Evolutionary conservation across 2,329 filamentous ascomycete genomes (phyloP).

Genomic region (Coniochaeta prunicola): DNA sequence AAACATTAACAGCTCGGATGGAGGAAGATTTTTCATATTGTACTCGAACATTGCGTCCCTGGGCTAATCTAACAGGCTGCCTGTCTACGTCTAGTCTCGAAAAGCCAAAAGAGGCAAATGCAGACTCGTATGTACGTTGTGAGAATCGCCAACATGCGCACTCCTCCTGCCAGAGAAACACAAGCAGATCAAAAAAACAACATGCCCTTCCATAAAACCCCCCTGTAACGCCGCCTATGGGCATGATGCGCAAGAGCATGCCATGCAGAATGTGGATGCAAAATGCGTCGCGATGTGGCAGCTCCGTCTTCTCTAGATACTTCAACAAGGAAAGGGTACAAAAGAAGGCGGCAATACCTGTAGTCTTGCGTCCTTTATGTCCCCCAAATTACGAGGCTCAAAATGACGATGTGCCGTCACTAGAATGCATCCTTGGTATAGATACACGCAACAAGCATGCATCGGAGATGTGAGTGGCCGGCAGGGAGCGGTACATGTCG

Average conservation of each 20-base stretch:
- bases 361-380: neutral
- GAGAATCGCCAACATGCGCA: neutral
- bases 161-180: neutral
- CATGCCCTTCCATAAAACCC: conserved; percentile 1
- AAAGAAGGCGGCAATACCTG: neutral
- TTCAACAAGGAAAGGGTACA: neutral
- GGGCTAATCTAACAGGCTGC: neutral
- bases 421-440: neutral
- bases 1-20: neutral
- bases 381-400: neutral
- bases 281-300: neutral
- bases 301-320: neutral
- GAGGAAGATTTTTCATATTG: neutral
- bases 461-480: neutral
- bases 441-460: neutral
- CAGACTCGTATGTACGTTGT: neutral
- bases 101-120: conserved; percentile 4
- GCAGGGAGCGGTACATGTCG: neutral
- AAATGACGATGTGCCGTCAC: neutral
- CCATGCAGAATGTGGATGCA: neutral
- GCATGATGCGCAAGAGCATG: neutral
- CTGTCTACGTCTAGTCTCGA: neutral
- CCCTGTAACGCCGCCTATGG: neutral
- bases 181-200: neutral
- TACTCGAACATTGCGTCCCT: neutral